Conservation (phyloP, 148 eudicot species). For the Rhododendron kiyosumense region DNA sequence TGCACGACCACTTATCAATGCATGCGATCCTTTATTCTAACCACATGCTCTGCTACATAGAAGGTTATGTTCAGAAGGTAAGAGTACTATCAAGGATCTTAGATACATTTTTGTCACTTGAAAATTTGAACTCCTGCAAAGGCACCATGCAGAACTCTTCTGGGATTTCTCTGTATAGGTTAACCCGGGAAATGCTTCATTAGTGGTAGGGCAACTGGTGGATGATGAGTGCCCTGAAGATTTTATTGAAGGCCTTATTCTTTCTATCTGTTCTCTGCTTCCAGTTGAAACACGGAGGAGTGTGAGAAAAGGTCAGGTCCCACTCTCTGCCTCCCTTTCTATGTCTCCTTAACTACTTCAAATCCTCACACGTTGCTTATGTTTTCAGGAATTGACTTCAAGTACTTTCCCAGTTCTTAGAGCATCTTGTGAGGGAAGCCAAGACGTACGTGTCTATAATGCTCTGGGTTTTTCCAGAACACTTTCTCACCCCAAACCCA, state of each 20-base stretch:
- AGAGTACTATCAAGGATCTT: background rate
- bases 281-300: constrained; percentile 88
- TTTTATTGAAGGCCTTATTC: constrained; percentile 88
- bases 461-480: constrained; percentile 84
- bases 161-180: constrained; percentile 43
- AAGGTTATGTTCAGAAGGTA: constrained; percentile 98
- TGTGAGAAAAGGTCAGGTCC: constrained; percentile 80
- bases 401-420: constrained; percentile 84
- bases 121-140: background rate
- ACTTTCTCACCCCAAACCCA: constrained; percentile 91
- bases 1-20: constrained; percentile 92
- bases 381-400: constrained; percentile 82
- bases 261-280: constrained; percentile 87
- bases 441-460: constrained; percentile 94
- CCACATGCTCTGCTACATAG: constrained; percentile 95
- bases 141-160: constrained; percentile 10
- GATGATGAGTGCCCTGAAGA: constrained; percentile 99
- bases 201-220: constrained; percentile 89
- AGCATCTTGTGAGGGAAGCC: constrained; percentile 98
- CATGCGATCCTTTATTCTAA: constrained; percentile 74
- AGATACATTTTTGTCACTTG: background rate
- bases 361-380: constrained; percentile 8
- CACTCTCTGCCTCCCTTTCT: background rate
- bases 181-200: constrained; percentile 90
- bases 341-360: background rate